Percentiles rank a stretch among this genome's conserved stretches.
Conservation (phyloP, 345 rosid species). For the Abelmoschus esculentus region DNA sequence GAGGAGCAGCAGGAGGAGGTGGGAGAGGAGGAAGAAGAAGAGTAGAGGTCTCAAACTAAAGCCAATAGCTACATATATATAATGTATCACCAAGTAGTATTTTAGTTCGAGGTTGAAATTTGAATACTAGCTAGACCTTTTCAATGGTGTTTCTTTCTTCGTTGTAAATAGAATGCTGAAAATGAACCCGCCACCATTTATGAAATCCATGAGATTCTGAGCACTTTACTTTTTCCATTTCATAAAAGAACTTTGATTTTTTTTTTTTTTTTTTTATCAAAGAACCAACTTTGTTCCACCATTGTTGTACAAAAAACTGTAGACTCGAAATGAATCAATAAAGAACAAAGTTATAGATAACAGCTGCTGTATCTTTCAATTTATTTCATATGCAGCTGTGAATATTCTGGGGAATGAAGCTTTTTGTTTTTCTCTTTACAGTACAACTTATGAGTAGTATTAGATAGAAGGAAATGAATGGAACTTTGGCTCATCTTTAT, state of each 20-base stretch:
- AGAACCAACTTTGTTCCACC: too few species aligned
- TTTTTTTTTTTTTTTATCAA: too few species aligned
- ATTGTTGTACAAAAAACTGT: too few species aligned
- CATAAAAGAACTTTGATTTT: too few species aligned
- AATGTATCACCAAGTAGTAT: background rate
- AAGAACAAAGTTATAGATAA: background rate
- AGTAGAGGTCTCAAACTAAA: slow-evolving; percentile 1
- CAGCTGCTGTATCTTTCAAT: background rate
- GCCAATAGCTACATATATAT: background rate
- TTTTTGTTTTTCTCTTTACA: background rate
- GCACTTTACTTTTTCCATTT: too few species aligned
- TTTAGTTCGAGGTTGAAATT: background rate
- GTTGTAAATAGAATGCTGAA: background rate
- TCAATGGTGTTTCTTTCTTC: background rate
- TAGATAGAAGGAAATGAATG: background rate
- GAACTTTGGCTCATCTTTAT: slow-evolving; percentile 1
- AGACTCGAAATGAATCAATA: background rate
- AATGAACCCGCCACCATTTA: background rate
- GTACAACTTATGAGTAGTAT: background rate
- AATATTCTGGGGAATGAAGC: too few species aligned
- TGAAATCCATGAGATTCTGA: too few species aligned
- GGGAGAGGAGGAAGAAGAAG: background rate
- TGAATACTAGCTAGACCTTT: background rate
- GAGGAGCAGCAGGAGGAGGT: slow-evolving; percentile 7
- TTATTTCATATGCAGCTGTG: background rate